A percentile compares a stretch with the other conserved stretches of the same genome.
Conservation (phyloP, 805 yeast genomes). For the Ogataea nakhonphanomensis region DNA sequence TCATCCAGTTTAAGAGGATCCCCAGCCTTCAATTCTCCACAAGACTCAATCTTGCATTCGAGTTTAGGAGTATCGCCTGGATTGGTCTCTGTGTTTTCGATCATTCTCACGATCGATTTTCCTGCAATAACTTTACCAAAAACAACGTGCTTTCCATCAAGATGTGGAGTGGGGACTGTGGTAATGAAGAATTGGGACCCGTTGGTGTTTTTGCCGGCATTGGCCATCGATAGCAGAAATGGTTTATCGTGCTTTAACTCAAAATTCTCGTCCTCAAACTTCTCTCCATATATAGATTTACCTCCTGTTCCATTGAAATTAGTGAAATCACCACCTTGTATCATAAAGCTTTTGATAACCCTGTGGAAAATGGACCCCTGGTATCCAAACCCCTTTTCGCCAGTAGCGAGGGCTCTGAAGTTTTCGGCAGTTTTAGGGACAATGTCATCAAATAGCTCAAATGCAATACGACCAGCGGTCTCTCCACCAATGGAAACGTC, state of each 20-base stretch:
- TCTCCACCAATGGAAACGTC: conserved; percentile 74
- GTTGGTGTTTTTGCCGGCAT: conserved; percentile 92
- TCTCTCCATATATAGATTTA: conserved; percentile 78
- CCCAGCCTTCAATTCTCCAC: conserved; percentile 72
- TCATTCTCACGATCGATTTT: conserved; percentile 69
- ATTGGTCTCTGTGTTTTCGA: conserved; percentile 70
- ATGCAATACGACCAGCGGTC: conserved; percentile 70
- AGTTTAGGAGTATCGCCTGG: conserved; percentile 65
- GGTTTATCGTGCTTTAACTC: conserved; percentile 73
- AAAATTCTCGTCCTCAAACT: conserved; percentile 90
- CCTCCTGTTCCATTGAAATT: conserved; percentile 72
- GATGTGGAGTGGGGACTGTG: conserved; percentile 88
- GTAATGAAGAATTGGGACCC: conserved; percentile 96
- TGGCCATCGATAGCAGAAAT: conserved; percentile 92
- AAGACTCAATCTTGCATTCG: conserved; percentile 69
- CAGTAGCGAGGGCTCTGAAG: conserved; percentile 85
- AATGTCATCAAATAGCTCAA: conserved; percentile 55
- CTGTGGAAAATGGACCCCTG: conserved; percentile 92
- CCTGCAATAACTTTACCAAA: conserved; percentile 88
- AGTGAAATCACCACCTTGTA: conserved; percentile 95
- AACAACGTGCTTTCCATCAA: conserved; percentile 94
- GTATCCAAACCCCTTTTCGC: conserved; percentile 77
- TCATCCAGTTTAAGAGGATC: conserved; percentile 53
- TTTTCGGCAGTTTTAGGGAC: conserved; percentile 90
- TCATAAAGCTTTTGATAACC: conserved; percentile 84